Evolutionary conservation across 139 green algal species (phyloP), one percentile per base, ranked within the genome.

Genomic region (Chara braunii): DNA sequence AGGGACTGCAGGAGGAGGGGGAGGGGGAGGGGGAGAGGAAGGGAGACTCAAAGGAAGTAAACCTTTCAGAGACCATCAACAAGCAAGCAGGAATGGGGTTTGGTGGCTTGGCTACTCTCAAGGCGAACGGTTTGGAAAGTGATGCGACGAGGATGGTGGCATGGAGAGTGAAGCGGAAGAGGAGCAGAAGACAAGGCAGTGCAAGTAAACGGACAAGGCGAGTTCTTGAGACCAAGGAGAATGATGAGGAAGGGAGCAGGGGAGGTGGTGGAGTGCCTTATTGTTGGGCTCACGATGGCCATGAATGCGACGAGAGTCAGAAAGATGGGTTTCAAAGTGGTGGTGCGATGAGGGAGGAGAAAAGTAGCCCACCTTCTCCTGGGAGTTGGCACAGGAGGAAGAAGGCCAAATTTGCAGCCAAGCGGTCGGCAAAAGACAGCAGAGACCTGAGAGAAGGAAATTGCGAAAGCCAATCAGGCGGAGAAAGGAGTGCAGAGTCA

Each of bases 11-110:
- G 9, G 28, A 71, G 64, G 32, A 12, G 43, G 11, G 58, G 42
- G 5, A 14, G 6, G 53, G 53, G 34, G 36, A 59, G 24, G 55
- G 55, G 51, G 30, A 70, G 51, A 26, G 60, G 32, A 53, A 24
- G 28, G 60, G 23, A 9, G 53, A 11, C 23, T 54, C 24, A n/a
- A n/a, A n/a, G n/a, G n/a, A n/a, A n/a, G n/a, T n/a, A n/a, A n/a
- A n/a, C n/a, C n/a, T n/a, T n/a, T n/a, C n/a, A n/a, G n/a, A n/a
- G n/a, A n/a, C n/a, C n/a, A n/a, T n/a, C n/a, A n/a, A n/a, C n/a
- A n/a, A n/a, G n/a, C n/a, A n/a, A n/a, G n/a, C n/a, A n/a, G n/a
- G 40, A 48, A 48, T 48, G 18, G 18, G 18, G 40, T 48, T 48
- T 18, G 18, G 40, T 18, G 40, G 40, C n/a, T n/a, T n/a, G n/a